Base-by-base conservation (phyloP, 257 asterid genomes). In the Jasminum sambac region DNA sequence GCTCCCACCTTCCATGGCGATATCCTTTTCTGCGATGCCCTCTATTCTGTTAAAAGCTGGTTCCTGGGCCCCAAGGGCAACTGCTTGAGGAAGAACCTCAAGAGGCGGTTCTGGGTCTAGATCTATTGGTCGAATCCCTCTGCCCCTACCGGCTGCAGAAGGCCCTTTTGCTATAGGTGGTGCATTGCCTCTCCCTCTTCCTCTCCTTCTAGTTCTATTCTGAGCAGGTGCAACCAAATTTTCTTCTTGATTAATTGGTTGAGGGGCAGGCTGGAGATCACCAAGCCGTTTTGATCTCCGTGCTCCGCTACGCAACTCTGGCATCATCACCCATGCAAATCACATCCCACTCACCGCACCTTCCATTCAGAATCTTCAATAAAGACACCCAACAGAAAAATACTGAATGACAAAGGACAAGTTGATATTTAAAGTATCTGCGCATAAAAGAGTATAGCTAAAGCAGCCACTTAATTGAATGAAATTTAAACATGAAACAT, bases 291-390 rank as follows among this genome's bases (percentile, higher is more conserved):
- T 95, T 82, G 98, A 95, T 90, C 98, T 90, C 95, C 97, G 83
- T 73, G 97, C 97, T 90, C 98, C 95, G 80, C 96, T 90, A 84
- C 95, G 96, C 97, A 94, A 87, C 85, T 90, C 97, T 72, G 97
- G 97, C 98, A 94, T 94, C 92, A 73, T 93, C 92, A 89, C 97
- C 98, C 98, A 93, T 90, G 94, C 98, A 93, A 88, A 73, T 84
- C 88, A 81, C 84, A 79, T 79, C 83, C 71, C 85, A 63, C 67
- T 79, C 72, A 74, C 78, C 23, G 76, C 75, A 63, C 50, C 85
- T 84, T 71, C 72, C 80, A 73, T 75, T 81, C 77, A 81, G 70
- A 77, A 69, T 69, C 86, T 79, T 72, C 69, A 71, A 63, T 37
- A 68, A 65, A 24, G 25, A 75, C 37, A 39, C 24, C 17, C 14